Conservation (phyloP, 129 eudicot species). For the Arctium lappa region DNA sequence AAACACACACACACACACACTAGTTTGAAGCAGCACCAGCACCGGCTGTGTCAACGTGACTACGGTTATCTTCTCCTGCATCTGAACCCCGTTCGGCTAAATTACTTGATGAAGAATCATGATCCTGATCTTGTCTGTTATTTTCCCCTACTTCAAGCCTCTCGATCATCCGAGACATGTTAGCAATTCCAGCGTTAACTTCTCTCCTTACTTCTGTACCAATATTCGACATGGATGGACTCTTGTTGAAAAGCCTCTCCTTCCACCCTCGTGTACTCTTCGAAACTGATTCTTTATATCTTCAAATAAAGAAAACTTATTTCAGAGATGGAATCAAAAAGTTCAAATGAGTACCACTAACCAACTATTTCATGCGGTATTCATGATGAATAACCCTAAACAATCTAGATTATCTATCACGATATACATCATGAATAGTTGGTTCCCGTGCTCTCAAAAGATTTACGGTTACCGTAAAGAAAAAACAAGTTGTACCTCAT, state of each 20-base stretch:
- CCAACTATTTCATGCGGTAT: not conserved
- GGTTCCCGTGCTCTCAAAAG: not conserved
- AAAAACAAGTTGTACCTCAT: conserved; percentile 44
- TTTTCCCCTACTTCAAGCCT: conserved; percentile 61
- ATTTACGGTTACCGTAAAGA: not conserved
- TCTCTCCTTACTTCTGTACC: conserved; percentile 74
- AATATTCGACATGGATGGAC: conserved; percentile 57
- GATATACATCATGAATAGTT: not conserved
- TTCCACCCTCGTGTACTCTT: conserved; percentile 85
- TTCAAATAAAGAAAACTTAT: conserved; percentile 3
- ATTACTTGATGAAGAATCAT: conserved; percentile 14
- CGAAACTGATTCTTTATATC: conserved; percentile 74
- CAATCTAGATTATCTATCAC: too few species aligned
- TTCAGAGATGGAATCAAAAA: not conserved
- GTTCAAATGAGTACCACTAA: not conserved
- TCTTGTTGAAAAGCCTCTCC: conserved; percentile 70
- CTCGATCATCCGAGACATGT: conserved; percentile 67
- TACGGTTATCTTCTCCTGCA: conserved; percentile 21
- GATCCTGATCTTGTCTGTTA: conserved; percentile 21
- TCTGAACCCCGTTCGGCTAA: conserved; percentile 21
- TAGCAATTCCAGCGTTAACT: conserved; percentile 61
- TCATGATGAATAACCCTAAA: not conserved
- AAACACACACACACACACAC: not conserved
- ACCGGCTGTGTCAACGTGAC: conserved; percentile 20
- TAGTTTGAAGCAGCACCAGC: conserved; percentile 14